Evolutionary conservation across 768 basidiomycete species (phyloP).

Genomic region (Hemileccinum impolitum): DNA sequence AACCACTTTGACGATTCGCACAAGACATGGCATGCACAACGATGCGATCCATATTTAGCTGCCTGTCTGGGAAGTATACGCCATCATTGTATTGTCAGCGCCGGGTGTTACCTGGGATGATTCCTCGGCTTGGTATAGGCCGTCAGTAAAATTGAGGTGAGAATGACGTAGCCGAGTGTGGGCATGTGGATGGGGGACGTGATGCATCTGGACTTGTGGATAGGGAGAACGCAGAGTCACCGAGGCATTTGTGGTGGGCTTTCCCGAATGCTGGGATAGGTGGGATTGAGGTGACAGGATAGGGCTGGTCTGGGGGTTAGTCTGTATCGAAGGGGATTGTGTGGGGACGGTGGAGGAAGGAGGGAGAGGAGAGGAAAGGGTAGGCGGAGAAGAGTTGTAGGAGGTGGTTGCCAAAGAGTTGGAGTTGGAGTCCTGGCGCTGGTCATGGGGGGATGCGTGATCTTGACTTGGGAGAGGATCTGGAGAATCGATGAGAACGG

Average conservation of each 20-base stretch:
- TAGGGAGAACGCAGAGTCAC: slow-evolving; percentile 60
- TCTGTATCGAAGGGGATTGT: slow-evolving; percentile 21
- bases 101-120: slow-evolving; percentile 22
- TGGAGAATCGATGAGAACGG: slow-evolving; percentile 18
- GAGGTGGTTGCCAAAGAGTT: slow-evolving; percentile 1
- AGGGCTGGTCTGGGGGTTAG: slow-evolving; percentile 20
- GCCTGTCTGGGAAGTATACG: slow-evolving; percentile 40
- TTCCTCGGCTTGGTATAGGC: slow-evolving; percentile 33
- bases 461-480: slow-evolving; percentile 1
- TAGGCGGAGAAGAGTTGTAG: slow-evolving; percentile 21
- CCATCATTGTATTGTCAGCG: slow-evolving; percentile 46
- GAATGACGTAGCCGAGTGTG: slow-evolving; percentile 72
- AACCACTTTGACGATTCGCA: not conserved
- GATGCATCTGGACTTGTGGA: slow-evolving; percentile 63
- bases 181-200: slow-evolving; percentile 76
- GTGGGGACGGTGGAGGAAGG: slow-evolving; percentile 16
- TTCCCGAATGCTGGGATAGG: slow-evolving; percentile 25
- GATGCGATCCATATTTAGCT: slow-evolving; percentile 9
- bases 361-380: slow-evolving; percentile 17
- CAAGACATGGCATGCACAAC: not conserved
- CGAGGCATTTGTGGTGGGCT: slow-evolving; percentile 35
- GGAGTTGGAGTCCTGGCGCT: slow-evolving; percentile 8
- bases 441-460: slow-evolving; percentile 11
- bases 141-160: slow-evolving; percentile 44
- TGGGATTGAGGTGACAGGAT: slow-evolving; percentile 13